Evolutionary conservation across 768 basidiomycete genomes (phyloP).

Genomic region (Glaciozyma antarctica): DNA sequence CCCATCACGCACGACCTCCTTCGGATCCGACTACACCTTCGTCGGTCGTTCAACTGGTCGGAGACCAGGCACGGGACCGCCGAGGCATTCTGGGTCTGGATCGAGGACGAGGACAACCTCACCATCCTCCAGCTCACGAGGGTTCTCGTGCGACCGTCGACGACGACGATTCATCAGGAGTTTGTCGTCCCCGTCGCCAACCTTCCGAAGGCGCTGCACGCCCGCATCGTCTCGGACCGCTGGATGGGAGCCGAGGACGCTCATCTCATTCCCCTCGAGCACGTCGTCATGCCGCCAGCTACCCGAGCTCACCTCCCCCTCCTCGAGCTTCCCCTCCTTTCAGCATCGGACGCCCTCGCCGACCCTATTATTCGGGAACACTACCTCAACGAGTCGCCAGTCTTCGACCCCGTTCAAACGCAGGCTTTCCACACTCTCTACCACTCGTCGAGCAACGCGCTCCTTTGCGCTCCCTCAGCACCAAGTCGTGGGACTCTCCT

Average conservation of each 20-base stretch:
- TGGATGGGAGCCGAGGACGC: slow-evolving; percentile 90
- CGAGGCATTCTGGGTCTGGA: slow-evolving; percentile 93
- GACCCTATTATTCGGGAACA: slow-evolving; percentile 47
- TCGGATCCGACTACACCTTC: slow-evolving; percentile 57
- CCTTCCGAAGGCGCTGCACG: slow-evolving; percentile 56
- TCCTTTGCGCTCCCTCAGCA: slow-evolving; percentile 69
- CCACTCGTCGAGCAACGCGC: slow-evolving; percentile 55
- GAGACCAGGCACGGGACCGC: slow-evolving; percentile 58
- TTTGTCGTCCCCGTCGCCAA: slow-evolving; percentile 70
- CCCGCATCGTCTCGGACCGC: slow-evolving; percentile 75
- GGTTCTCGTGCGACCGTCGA: slow-evolving; percentile 60
- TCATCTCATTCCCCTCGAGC: slow-evolving; percentile 53
- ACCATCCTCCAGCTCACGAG: slow-evolving; percentile 72
- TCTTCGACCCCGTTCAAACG: slow-evolving; percentile 77
- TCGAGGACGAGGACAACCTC: slow-evolving; percentile 74
- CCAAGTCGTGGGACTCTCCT: slow-evolving; percentile 71
- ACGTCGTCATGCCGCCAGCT: slow-evolving; percentile 61
- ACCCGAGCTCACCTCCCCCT: slow-evolving; percentile 28
- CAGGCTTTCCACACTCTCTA: slow-evolving; percentile 76
- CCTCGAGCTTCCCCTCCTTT: slow-evolving; percentile 50
- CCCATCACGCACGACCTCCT: slow-evolving; percentile 79
- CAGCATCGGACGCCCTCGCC: slow-evolving; percentile 68
- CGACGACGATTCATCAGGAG: slow-evolving; percentile 53
- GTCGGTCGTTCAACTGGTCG: slow-evolving; percentile 70
- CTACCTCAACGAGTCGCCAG: slow-evolving; percentile 46